Evolutionary conservation across 768 basidiomycete genomes (phyloP), one percentile per base, ranked within the genome.

Genomic region (Strobilomyces confusus): DNA sequence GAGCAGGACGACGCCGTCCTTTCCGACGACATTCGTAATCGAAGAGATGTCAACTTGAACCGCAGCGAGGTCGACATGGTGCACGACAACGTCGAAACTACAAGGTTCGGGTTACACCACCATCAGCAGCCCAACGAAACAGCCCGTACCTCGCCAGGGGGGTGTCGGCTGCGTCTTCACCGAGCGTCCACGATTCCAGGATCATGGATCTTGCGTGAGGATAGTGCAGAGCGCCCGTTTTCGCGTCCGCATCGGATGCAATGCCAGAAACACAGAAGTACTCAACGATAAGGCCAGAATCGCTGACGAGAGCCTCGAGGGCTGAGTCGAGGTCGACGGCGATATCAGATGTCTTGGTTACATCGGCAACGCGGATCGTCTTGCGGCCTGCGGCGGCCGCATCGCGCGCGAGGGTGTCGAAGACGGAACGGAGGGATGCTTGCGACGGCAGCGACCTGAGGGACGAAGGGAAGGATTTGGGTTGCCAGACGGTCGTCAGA

Each of bases 401-500:
- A 32, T 59, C 55, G 6, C 48, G 49, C 9, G 38, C 55, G 6
- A 68, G 52, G 5, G 48, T 34, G 4, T 63, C 59, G 30, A 68
- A 64, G 29, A 58, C 41, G 3, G 62, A 52, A 26, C 36, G 33
- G 36, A 63, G 38, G 17, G 58, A 49, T 22, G 61, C 7, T 23
- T 51, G 50, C 1, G 44, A 15, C 7, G 48, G 42, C 1, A 52
- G 17, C 4, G 58, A 49, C 6, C 37, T 1, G 14, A 68, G 57
- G 5, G 58, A 49, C 20, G 61, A 41, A 34, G 65, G 64, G 57
- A 70, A 64, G 1, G 61, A 52, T 45, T 69, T 64, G 12, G 63
- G 58, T 52, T 72, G 70, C 70, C 70, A 71, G 1, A 49, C 48
- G 9, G 63, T 69, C 1, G 69, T 64, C 48, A 72, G 48, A 48